A percentile compares a stretch with the other conserved stretches of the same genome.
Evolutionary conservation across 148 eudicot genomes (phyloP).

Genomic region (Drosera capensis): DNA sequence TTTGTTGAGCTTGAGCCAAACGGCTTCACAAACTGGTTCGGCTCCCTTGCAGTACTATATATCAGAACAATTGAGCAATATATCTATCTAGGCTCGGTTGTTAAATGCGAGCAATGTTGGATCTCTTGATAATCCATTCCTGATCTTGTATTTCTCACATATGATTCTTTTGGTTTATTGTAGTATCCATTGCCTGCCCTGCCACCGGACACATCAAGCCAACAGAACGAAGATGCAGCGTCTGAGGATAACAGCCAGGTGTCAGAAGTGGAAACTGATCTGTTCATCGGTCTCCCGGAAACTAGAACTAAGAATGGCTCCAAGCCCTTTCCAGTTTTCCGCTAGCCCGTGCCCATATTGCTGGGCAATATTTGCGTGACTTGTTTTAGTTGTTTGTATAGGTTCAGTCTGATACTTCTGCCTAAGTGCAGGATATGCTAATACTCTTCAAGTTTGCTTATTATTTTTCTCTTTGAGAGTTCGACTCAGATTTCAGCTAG

Average conservation of each 20-base stretch:
- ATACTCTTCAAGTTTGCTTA: too few species aligned
- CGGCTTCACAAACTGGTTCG: background rate
- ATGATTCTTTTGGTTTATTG: background rate
- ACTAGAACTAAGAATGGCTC: conserved; percentile 5
- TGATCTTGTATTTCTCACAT: background rate
- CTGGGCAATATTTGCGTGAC: background rate
- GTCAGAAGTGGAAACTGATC: conserved; percentile 5
- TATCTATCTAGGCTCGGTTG: too few species aligned
- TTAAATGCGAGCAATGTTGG: too few species aligned
- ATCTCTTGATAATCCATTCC: conserved; percentile 1
- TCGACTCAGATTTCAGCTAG: too few species aligned
- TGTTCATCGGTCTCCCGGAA: conserved; percentile 10
- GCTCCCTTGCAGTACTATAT: too few species aligned
- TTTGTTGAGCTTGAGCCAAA: background rate
- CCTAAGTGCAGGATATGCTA: too few species aligned
- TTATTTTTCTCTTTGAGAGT: too few species aligned
- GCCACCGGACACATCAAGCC: conserved; percentile 8
- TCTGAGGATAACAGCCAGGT: conserved; percentile 7
- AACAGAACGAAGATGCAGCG: conserved; percentile 7
- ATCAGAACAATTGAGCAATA: too few species aligned
- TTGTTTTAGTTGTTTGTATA: too few species aligned
- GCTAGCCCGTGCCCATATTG: background rate
- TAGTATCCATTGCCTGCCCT: conserved; percentile 8
- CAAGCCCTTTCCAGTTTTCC: background rate
- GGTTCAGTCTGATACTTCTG: too few species aligned